These are phyloP conservation scores for Zymoseptoria brevis DNA, from an alignment of 2,329 filamentous ascomycete genomes.

Conservation along the genomic window DNA sequence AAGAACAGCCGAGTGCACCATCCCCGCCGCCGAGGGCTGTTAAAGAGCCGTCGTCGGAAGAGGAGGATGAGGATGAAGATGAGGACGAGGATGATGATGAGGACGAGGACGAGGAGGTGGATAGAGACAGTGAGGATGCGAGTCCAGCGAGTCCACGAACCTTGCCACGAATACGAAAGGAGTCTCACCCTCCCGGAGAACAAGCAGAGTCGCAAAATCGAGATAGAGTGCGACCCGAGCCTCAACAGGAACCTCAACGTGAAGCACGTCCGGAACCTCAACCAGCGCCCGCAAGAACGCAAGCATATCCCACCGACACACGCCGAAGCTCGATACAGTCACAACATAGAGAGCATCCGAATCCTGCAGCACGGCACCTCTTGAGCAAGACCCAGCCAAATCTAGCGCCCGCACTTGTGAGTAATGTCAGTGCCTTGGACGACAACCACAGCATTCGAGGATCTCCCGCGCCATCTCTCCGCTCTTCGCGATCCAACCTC, in stretches of 20 bases:
- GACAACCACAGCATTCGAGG: slow-evolving; percentile 21
- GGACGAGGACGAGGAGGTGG: not conserved
- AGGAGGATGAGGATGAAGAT: not conserved
- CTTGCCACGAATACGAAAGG: slow-evolving; percentile 6
- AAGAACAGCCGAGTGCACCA: not conserved
- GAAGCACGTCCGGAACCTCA: not conserved
- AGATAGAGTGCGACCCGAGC: not conserved
- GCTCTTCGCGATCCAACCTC: slow-evolving; percentile 20
- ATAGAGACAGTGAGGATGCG: slow-evolving; percentile 11
- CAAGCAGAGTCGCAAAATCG: not conserved
- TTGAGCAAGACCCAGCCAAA: slow-evolving; percentile 17
- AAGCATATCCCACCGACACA: not conserved
- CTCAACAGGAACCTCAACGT: not conserved
- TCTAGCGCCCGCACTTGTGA: slow-evolving; percentile 25
- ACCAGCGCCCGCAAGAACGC: slow-evolving; percentile 3
- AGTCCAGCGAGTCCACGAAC: slow-evolving; percentile 8
- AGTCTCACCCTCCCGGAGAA: not conserved
- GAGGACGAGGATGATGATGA: not conserved
- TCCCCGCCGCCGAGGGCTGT: not conserved
- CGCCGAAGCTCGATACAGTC: slow-evolving; percentile 12
- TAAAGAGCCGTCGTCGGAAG: not conserved
- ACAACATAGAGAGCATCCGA: slow-evolving; percentile 15
- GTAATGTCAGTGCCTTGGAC: slow-evolving; percentile 27
- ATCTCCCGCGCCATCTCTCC: slow-evolving; percentile 24
- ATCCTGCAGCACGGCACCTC: slow-evolving; percentile 23